These are phyloP conservation scores for Senecio squalidus DNA, from an alignment of 140 eudicot species.

Conservation along the genomic window DNA sequence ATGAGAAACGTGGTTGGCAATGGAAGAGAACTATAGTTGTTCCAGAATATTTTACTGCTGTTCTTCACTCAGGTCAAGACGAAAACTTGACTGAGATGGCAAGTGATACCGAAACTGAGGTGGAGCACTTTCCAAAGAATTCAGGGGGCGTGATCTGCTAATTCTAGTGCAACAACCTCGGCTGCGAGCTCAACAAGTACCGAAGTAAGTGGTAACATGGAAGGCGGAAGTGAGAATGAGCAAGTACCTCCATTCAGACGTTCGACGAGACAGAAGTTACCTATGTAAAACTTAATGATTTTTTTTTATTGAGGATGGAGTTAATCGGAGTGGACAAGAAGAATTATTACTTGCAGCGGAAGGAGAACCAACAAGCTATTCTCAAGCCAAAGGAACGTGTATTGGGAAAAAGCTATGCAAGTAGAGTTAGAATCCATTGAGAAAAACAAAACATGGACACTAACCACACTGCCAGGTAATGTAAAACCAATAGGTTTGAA, in stretches of 20 bases:
- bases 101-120: not conserved
- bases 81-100: not conserved
- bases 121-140: not conserved
- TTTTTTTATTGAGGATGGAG: not conserved
- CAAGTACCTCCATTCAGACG: not conserved
- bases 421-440: not conserved
- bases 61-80: not conserved
- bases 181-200: not conserved
- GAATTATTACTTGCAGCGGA: not conserved
- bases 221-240: not conserved
- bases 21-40: not conserved
- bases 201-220: not conserved
- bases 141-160: not conserved
- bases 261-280: not conserved
- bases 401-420: not conserved
- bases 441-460: conserved; percentile 1
- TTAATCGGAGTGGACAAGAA: not conserved
- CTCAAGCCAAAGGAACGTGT: not conserved
- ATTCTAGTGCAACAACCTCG: not conserved
- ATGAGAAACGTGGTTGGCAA: not conserved
- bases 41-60: not conserved
- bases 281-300: not conserved
- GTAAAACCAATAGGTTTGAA: not conserved
- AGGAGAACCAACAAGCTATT: not conserved
- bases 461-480: not conserved